A percentile compares a stretch with the other conserved stretches of the same genome.
Evolutionary conservation across 2,329 filamentous ascomycete genomes (phyloP).

Genomic region (Harringtonia lauricola): DNA sequence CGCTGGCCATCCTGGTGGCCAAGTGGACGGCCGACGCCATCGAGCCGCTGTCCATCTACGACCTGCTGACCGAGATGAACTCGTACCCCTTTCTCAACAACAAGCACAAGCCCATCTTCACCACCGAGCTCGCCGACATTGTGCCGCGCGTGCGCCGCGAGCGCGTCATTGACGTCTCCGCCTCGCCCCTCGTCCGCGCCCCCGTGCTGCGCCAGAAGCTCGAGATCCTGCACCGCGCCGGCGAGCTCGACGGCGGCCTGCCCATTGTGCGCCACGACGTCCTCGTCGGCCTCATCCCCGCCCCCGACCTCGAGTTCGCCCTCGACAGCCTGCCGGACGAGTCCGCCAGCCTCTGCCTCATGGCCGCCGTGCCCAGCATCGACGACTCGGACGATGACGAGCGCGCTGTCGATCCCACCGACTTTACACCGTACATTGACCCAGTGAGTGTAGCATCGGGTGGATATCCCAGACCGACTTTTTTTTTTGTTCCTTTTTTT

Average conservation of each 20-base stretch:
- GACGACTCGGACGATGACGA: slow-evolving; percentile 52
- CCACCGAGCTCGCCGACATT: slow-evolving; percentile 78
- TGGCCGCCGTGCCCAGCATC: slow-evolving; percentile 56
- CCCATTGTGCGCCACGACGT: slow-evolving; percentile 72
- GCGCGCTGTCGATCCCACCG: slow-evolving; percentile 48
- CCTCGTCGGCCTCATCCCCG: slow-evolving; percentile 83
- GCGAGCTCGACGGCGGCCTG: slow-evolving; percentile 85
- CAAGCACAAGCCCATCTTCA: slow-evolving; percentile 86
- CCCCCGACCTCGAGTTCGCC: slow-evolving; percentile 86
- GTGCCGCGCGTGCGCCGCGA: slow-evolving; percentile 64
- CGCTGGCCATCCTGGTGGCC: slow-evolving; percentile 80
- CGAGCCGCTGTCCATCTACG: slow-evolving; percentile 90
- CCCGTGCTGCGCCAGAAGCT: slow-evolving; percentile 68
- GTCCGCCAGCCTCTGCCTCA: slow-evolving; percentile 63
- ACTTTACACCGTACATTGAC: slow-evolving; percentile 88
- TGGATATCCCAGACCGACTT: slow-evolving; percentile 7
- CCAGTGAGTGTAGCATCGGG: too few species aligned
- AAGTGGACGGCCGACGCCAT: slow-evolving; percentile 98
- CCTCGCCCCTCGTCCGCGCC: slow-evolving; percentile 70
- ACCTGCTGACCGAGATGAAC: slow-evolving; percentile 92
- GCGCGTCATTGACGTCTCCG: slow-evolving; percentile 79
- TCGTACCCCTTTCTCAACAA: slow-evolving; percentile 96
- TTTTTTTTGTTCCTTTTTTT: not conserved
- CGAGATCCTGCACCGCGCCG: slow-evolving; percentile 68
- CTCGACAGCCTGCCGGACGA: slow-evolving; percentile 77